Evolutionary conservation across 176 grass and related monocot genomes (phyloP), one percentile per base, ranked within the genome.

Genomic region (Chrysopogon serrulatus): DNA sequence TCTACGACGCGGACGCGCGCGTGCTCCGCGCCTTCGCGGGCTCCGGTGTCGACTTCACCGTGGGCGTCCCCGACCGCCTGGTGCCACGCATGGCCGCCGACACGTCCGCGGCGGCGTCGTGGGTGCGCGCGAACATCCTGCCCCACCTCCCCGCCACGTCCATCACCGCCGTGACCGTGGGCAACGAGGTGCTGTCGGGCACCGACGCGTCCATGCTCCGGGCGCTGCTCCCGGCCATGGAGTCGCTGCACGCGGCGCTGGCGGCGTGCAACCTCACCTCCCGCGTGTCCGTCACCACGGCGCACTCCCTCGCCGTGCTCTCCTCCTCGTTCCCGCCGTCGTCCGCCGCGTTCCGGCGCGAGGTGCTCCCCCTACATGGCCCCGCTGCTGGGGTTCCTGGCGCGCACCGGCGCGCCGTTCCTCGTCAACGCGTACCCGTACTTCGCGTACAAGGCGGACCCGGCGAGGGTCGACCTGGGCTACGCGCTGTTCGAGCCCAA

Each of bases 351-450:
- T 94, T 98, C 79, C 81, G 86, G 0, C 88, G 28, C 57, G 95
- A 98, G 9, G 74, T 98, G 41, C 59, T 88, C 17, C 92, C 92
- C 92, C 0, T 95, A 84, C 88, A 76, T 95, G 68, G 13, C 75
- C 0, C 92, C 92, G 24, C 78, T 94, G 13, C 86, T 98, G 30
- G 68, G 30, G 17, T 98, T 95, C 91, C 88, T 94, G 41, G 78
- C 82, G 54, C 83, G 86, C 77, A 98, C 84, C 31, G 33, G 73
- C 16, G 80, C 90, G 34, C 95, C 92, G 34, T 98, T 98, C 84
- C 79, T 98, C n/a, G 73, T 98, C 11, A 98, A 98, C 74, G 95
- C 92, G 4, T 98, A 98, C 74, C 95, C 95, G 0, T 98, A 95
- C 82, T 98, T 98, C 74, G 92, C 95, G 0, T 98, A 98, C 88